phyloP scores from a whole-genome alignment of 2,329 filamentous ascomycete species.

The Penicillium digitatum region DNA sequence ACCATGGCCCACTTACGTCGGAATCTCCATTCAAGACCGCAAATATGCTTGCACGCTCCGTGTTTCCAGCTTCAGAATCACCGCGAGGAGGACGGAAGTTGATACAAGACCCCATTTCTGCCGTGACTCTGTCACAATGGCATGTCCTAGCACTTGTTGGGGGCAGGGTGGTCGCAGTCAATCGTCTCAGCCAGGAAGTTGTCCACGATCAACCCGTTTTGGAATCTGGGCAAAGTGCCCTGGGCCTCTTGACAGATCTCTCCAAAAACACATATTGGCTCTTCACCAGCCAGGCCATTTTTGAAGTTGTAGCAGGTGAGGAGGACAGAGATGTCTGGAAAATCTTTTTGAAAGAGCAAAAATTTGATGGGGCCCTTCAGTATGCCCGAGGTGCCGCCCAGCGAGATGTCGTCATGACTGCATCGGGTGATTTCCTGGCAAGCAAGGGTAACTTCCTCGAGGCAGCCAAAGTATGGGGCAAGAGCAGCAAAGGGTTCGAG shows the following conservation, averaged over 20 bases:
- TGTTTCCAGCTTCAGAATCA: conserved; percentile 66
- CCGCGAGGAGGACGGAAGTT: conserved; percentile 61
- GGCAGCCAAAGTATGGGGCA: conserved; percentile 84
- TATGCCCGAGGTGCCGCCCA: conserved; percentile 77
- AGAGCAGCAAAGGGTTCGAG: conserved; percentile 95
- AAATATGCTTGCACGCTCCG: conserved; percentile 69
- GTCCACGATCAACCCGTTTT: conserved; percentile 87
- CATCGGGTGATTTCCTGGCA: conserved; percentile 83
- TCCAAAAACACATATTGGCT: conserved; percentile 98
- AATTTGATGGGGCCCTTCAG: conserved; percentile 82
- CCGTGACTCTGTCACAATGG: conserved; percentile 86
- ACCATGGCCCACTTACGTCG: conserved; percentile 74
- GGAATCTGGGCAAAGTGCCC: conserved; percentile 68
- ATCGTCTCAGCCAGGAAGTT: conserved; percentile 77
- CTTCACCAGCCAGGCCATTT: conserved; percentile 86
- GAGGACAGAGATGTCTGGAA: conserved; percentile 94
- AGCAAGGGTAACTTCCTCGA: conserved; percentile 77
- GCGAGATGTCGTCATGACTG: conserved; percentile 85
- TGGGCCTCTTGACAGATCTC: conserved; percentile 83
- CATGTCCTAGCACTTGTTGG: conserved; percentile 83
- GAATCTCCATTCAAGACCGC: conserved; percentile 70
- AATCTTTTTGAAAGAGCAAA: conserved; percentile 79
- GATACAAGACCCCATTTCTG: conserved; percentile 68
- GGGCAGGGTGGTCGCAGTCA: conserved; percentile 76
- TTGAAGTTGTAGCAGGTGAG: conserved; percentile 84